These are phyloP conservation scores for Plantago lanceolata DNA, from an alignment of 305 asterid species.

Conservation along the genomic window DNA sequence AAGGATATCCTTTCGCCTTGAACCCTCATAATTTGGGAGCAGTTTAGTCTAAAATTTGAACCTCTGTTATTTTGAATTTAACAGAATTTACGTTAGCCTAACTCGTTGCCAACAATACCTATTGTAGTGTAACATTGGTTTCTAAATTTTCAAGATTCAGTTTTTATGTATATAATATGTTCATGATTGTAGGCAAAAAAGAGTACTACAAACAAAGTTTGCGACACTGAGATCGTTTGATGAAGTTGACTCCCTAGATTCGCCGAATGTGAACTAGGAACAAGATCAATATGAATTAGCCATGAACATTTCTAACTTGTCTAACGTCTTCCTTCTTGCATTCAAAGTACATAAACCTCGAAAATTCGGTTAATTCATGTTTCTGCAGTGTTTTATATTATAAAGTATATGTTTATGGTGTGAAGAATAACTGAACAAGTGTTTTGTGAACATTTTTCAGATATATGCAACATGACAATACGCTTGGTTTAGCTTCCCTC, in stretches of 20 bases:
- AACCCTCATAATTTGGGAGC: too few species aligned
- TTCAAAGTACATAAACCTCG: constrained; percentile 43
- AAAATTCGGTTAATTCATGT: too few species aligned
- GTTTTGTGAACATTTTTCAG: constrained; percentile 24
- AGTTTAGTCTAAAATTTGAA: too few species aligned
- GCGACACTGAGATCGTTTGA: constrained; percentile 71
- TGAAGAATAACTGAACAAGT: neutral
- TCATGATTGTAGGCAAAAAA: constrained; percentile 44
- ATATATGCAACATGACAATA: constrained; percentile 55
- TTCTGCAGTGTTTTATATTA: too few species aligned
- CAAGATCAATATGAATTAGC: constrained; percentile 65
- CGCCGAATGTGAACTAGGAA: constrained; percentile 33
- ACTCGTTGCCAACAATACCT: too few species aligned
- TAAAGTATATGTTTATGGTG: too few species aligned
- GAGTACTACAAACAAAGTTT: constrained; percentile 70
- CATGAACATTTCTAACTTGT: constrained; percentile 69
- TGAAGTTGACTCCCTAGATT: constrained; percentile 61
- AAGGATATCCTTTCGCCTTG: neutral
- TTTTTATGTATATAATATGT: neutral
- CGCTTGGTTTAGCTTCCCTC: too few species aligned
- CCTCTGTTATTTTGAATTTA: too few species aligned
- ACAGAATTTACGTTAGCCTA: too few species aligned
- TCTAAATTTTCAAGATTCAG: neutral
- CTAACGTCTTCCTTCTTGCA: constrained; percentile 63
- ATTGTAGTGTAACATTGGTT: too few species aligned